A percentile compares a stretch with the other conserved stretches of the same genome.
Conservation (phyloP, 2,329 filamentous ascomycete species). For the Neophaeococcomyces mojaviensis region DNA sequence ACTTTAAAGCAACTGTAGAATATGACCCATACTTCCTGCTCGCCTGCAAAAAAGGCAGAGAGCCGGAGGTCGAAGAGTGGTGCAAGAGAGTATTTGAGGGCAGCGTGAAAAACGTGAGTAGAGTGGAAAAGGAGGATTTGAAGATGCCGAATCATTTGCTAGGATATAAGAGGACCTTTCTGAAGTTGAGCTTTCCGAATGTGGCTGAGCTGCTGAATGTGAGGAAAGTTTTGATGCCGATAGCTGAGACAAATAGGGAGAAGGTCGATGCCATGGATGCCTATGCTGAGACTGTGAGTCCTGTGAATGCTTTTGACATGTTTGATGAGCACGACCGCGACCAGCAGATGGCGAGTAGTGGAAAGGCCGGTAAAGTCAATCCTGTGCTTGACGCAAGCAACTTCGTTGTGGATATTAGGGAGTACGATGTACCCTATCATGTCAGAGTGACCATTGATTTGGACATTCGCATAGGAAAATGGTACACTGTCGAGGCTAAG, state of each 20-base stretch:
- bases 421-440: slow-evolving; percentile 99
- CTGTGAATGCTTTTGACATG: slow-evolving; percentile 79
- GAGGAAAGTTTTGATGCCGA: slow-evolving; percentile 72
- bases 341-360: slow-evolving; percentile 56
- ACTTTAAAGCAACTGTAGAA: slow-evolving; percentile 92
- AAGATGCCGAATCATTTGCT: slow-evolving; percentile 92
- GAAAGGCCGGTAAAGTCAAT: slow-evolving; percentile 36
- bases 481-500: slow-evolving; percentile 93
- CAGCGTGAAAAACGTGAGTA: slow-evolving; percentile 67
- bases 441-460: slow-evolving; percentile 97
- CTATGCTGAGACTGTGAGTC: slow-evolving; percentile 81
- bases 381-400: slow-evolving; percentile 84
- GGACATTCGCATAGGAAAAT: slow-evolving; percentile 92
- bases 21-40: slow-evolving; percentile 96
- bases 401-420: slow-evolving; percentile 95
- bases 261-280: slow-evolving; percentile 96
- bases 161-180: slow-evolving; percentile 79
- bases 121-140: slow-evolving; percentile 85
- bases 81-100: slow-evolving; percentile 71
- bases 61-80: slow-evolving; percentile 96
- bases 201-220: slow-evolving; percentile 80
- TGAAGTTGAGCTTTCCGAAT: slow-evolving; percentile 81
- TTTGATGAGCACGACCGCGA: slow-evolving; percentile 86
- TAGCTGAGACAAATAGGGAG: slow-evolving; percentile 95
- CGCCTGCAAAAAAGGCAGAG: slow-evolving; percentile 77